phyloP scores from a whole-genome alignment of 2,329 filamentous ascomycete genomes.

The Grosmannia huntii region DNA sequence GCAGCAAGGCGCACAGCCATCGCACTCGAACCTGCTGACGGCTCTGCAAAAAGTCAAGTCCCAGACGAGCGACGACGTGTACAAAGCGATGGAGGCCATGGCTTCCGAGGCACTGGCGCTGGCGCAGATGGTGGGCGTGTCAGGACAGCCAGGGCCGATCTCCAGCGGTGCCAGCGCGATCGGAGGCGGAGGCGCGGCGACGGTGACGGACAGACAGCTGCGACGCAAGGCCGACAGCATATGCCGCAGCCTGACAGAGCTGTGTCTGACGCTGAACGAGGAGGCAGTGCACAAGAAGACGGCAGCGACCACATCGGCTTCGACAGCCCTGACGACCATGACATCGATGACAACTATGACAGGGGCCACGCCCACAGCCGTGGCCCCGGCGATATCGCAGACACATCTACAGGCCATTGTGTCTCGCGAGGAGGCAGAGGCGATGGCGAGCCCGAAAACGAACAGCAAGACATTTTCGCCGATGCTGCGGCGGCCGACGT shows the following conservation, averaged over 20 bases:
- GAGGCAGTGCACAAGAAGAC: constrained; percentile 28
- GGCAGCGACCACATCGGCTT: constrained; percentile 6
- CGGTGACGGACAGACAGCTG: constrained; percentile 67
- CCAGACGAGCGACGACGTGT: constrained; percentile 58
- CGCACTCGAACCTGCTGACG: constrained; percentile 49
- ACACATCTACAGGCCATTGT: not conserved
- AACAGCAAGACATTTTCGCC: constrained; percentile 6
- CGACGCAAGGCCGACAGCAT: constrained; percentile 85
- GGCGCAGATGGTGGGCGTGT: constrained; percentile 62
- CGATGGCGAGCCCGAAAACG: constrained; percentile 3
- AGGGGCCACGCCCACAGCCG: not conserved
- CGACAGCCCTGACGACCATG: not conserved
- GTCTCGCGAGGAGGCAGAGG: constrained; percentile 13
- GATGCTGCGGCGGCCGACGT: not conserved
- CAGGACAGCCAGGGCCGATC: constrained; percentile 55
- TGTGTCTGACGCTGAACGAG: constrained; percentile 74
- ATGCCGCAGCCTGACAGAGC: constrained; percentile 82
- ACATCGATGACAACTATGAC: not conserved
- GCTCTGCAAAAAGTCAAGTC: constrained; percentile 68
- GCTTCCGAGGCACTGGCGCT: constrained; percentile 71
- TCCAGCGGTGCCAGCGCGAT: constrained; percentile 54
- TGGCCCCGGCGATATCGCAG: not conserved
- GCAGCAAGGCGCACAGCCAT: constrained; percentile 52
- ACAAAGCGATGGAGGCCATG: constrained; percentile 65
- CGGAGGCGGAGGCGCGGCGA: constrained; percentile 31